A percentile compares a stretch with the other conserved stretches of the same genome.
Evolutionary conservation across 768 basidiomycete species (phyloP).

Genomic region (Macrolepiota fuliginosa): DNA sequence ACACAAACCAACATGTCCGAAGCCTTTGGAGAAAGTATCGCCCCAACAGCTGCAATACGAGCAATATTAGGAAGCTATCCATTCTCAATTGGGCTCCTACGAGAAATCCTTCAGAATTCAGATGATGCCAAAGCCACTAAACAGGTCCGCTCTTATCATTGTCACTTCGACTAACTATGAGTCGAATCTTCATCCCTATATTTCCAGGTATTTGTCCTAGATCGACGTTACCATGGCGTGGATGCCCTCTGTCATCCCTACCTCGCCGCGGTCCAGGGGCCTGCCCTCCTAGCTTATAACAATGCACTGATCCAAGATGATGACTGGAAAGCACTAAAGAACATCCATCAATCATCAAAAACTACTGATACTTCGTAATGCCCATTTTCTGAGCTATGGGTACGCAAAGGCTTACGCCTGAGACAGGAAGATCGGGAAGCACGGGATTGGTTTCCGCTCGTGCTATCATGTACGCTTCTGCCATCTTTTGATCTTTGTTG

Average conservation of each 20-base stretch:
- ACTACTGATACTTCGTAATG: conserved; percentile 19
- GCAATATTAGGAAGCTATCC: conserved; percentile 37
- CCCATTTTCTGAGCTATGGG: neutral
- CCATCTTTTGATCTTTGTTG: neutral
- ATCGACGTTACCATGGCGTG: conserved; percentile 24
- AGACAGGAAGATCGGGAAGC: conserved; percentile 25
- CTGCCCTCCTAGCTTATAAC: conserved; percentile 37
- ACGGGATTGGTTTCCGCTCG: conserved; percentile 24
- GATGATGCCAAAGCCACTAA: conserved; percentile 35
- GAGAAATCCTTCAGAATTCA: conserved; percentile 39
- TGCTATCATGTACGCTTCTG: conserved; percentile 23
- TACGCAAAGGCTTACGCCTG: neutral
- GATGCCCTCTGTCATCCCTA: conserved; percentile 25
- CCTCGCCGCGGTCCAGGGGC: conserved; percentile 32
- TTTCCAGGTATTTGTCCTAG: conserved; percentile 27
- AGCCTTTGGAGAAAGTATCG: conserved; percentile 17
- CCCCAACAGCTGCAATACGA: conserved; percentile 21
- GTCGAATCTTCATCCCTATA: neutral
- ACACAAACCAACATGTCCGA: conserved; percentile 15
- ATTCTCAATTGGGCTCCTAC: conserved; percentile 33
- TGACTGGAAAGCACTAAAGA: conserved; percentile 38
- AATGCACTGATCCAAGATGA: conserved; percentile 27
- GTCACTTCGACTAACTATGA: neutral
- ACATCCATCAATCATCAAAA: conserved; percentile 31
- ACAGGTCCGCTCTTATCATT: conserved; percentile 23